Evolutionary conservation across 1,284 basidiomycete genomes (phyloP).

Genomic region (Vanrija sp.): DNA sequence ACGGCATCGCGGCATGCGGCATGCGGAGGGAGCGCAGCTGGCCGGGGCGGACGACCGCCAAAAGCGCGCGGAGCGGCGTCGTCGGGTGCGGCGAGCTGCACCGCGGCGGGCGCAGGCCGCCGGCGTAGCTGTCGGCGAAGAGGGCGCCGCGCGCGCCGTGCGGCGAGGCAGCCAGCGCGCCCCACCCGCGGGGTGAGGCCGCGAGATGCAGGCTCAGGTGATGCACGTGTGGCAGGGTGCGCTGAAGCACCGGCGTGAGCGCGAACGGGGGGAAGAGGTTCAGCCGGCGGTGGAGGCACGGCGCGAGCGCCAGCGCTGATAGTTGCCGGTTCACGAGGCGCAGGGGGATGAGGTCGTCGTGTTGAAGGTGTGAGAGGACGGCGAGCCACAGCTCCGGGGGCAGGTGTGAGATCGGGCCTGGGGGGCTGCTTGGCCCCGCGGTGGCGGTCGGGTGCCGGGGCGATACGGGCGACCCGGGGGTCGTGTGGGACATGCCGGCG

Average conservation of each 20-base stretch:
- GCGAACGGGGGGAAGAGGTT: slow-evolving; percentile 21
- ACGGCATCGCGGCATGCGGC: slow-evolving; percentile 24
- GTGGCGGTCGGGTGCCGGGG: not conserved
- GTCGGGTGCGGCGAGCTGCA: not conserved
- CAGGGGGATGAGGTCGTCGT: slow-evolving; percentile 22
- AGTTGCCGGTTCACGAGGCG: slow-evolving; percentile 16
- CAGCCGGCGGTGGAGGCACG: slow-evolving; percentile 22
- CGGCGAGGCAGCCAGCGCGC: no score
- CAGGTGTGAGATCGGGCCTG: slow-evolving; percentile 15
- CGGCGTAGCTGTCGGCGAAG: no score
- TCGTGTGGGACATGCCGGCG: no score
- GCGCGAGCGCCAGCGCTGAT: slow-evolving; percentile 16
- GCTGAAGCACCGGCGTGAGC: slow-evolving; percentile 9
- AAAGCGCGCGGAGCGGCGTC: slow-evolving; percentile 8
- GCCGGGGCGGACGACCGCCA: slow-evolving; percentile 19
- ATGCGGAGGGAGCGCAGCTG: slow-evolving; percentile 24
- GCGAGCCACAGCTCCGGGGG: slow-evolving; percentile 32
- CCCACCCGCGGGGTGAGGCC: slow-evolving; percentile 6
- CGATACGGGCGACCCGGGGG: no score
- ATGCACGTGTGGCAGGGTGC: slow-evolving; percentile 22
- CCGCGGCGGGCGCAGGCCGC: slow-evolving; percentile 2
- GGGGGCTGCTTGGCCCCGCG: no score
- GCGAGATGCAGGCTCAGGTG: slow-evolving; percentile 28
- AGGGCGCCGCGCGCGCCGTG: no score
- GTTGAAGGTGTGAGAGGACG: slow-evolving; percentile 24